phyloP scores from a whole-genome alignment of 2,329 filamentous ascomycete genomes.

The Karstenula rhodostoma region DNA sequence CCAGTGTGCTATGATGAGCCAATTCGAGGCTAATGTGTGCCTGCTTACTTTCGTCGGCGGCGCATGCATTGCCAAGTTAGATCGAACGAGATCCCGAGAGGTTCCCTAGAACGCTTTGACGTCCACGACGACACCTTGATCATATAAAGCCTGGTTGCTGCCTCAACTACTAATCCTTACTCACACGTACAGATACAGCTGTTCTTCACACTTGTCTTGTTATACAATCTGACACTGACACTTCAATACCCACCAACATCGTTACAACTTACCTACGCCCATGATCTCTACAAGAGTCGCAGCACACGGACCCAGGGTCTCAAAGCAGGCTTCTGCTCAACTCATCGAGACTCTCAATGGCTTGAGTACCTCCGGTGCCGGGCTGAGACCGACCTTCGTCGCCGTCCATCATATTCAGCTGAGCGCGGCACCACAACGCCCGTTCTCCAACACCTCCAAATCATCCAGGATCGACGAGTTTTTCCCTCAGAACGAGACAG shows the following conservation, averaged over 20 bases:
- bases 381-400: constrained; percentile 44
- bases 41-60: not conserved
- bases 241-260: constrained; percentile 23
- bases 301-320: constrained; percentile 37
- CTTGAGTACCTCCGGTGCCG: constrained; percentile 28
- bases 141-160: constrained; percentile 41
- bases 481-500: constrained; percentile 56
- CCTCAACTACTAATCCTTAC: constrained; percentile 27
- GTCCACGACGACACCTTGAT: constrained; percentile 25
- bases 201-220: not conserved
- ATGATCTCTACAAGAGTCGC: constrained; percentile 42
- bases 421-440: constrained; percentile 35
- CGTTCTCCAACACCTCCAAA: constrained; percentile 52
- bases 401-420: constrained; percentile 38
- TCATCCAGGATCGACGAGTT: constrained; percentile 52
- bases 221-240: constrained; percentile 1
- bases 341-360: constrained; percentile 49
- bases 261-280: constrained; percentile 14
- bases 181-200: constrained; percentile 14
- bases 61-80: constrained; percentile 7
- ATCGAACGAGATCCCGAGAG: constrained; percentile 21
- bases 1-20: constrained; percentile 4
- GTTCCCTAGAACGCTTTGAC: constrained; percentile 13
- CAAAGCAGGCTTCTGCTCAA: constrained; percentile 49
- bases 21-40: not conserved